These are phyloP conservation scores for Diutina ranongensis DNA, from an alignment of 1,139 yeast species.

Conservation along the genomic window DNA sequence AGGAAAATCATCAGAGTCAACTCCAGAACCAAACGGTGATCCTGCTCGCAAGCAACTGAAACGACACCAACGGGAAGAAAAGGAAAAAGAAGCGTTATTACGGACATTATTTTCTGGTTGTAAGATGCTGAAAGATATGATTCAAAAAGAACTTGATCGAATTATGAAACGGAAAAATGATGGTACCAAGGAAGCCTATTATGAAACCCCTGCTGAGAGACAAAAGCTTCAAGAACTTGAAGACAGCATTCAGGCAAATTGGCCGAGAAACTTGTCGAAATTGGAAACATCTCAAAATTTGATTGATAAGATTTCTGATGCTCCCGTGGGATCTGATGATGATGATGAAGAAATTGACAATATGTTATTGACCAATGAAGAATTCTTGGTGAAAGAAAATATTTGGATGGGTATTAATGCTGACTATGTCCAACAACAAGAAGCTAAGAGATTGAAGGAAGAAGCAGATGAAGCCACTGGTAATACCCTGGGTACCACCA, in stretches of 20 bases:
- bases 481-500: slow-evolving; percentile 41
- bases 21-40: neutral
- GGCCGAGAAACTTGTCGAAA: slow-evolving; percentile 42
- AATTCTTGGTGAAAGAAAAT: slow-evolving; percentile 56
- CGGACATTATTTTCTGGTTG: slow-evolving; percentile 16
- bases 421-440: slow-evolving; percentile 78
- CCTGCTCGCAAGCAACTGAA: neutral
- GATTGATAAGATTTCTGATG: slow-evolving; percentile 45
- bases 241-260: slow-evolving; percentile 21
- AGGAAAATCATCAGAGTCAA: neutral
- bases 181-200: neutral
- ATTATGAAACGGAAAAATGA: neutral
- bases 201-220: slow-evolving; percentile 6
- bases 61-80: neutral
- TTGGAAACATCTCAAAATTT: slow-evolving; percentile 48
- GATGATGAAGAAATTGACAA: slow-evolving; percentile 64
- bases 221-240: slow-evolving; percentile 13
- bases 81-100: slow-evolving; percentile 3
- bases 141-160: neutral
- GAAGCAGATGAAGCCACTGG: slow-evolving; percentile 84
- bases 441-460: slow-evolving; percentile 65
- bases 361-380: slow-evolving; percentile 53
- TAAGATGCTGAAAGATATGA: slow-evolving; percentile 14
- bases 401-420: slow-evolving; percentile 86
- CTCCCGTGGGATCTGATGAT: slow-evolving; percentile 54